Conservation (phyloP, 2,329 filamentous ascomycete genomes). For the Zymoseptoria brevis region DNA sequence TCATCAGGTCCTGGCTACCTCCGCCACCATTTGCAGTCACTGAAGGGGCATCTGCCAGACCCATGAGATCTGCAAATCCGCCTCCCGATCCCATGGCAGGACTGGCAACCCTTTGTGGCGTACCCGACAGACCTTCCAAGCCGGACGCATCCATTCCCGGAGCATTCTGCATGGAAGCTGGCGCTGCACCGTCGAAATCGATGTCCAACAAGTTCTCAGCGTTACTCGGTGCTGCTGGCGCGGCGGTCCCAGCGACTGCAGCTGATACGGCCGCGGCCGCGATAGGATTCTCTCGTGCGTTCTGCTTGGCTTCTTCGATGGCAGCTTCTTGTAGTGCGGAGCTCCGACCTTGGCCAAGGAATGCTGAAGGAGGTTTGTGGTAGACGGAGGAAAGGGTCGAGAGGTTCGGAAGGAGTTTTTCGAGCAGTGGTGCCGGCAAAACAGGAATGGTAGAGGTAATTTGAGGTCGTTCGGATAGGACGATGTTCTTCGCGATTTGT, state of each 20-base stretch:
- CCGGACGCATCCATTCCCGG: slow-evolving; percentile 44
- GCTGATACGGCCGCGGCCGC: slow-evolving; percentile 72
- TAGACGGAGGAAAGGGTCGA: slow-evolving; percentile 96
- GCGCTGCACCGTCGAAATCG: slow-evolving; percentile 87
- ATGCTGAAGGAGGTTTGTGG: slow-evolving; percentile 97
- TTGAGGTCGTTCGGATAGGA: slow-evolving; percentile 87
- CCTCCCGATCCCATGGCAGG: slow-evolving; percentile 40
- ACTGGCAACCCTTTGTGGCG: slow-evolving; percentile 61
- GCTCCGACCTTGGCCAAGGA: slow-evolving; percentile 88
- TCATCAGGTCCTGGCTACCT: slow-evolving; percentile 54
- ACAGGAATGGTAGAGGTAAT: slow-evolving; percentile 92
- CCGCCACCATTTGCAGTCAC: slow-evolving; percentile 21
- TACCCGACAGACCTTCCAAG: slow-evolving; percentile 51
- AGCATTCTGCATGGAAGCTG: slow-evolving; percentile 70
- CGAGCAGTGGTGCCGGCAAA: slow-evolving; percentile 72
- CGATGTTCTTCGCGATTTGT: slow-evolving; percentile 81
- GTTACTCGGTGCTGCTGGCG: slow-evolving; percentile 56
- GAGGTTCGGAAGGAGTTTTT: slow-evolving; percentile 82
- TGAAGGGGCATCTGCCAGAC: slow-evolving; percentile 45
- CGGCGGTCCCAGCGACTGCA: slow-evolving; percentile 42
- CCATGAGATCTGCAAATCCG: slow-evolving; percentile 76
- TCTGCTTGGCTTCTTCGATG: slow-evolving; percentile 90
- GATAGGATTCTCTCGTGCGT: slow-evolving; percentile 87
- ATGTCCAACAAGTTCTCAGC: slow-evolving; percentile 93
- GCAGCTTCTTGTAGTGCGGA: slow-evolving; percentile 91